Percentiles rank a stretch among this genome's conserved stretches.
Conservation (phyloP, 345 rosid genomes). For the Bruguiera parviflora region DNA sequence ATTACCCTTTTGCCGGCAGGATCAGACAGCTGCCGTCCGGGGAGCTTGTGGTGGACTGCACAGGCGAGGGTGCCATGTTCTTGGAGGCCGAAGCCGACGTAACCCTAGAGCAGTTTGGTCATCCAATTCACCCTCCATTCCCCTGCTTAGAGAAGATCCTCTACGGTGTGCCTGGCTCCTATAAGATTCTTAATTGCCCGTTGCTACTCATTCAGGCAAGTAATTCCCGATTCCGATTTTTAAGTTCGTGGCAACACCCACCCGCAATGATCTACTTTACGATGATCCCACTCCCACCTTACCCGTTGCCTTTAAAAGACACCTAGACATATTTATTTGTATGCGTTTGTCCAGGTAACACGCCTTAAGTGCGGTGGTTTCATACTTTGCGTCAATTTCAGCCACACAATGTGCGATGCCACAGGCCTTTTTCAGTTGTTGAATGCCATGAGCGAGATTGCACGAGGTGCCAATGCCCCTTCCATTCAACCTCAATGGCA, state of each 20-base stretch:
- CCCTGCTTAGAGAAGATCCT: constrained; percentile 6
- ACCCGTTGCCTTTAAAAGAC: too few species aligned
- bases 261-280: too few species aligned
- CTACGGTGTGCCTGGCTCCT: constrained; percentile 1
- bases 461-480: constrained; percentile 8
- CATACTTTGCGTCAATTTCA: not conserved
- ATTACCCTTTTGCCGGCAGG: constrained; percentile 8
- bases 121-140: constrained; percentile 8
- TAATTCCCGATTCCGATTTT: not conserved
- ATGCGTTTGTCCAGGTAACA: constrained; percentile 3
- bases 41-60: too few species aligned
- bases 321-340: too few species aligned
- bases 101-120: not conserved
- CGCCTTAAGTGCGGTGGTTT: constrained; percentile 19
- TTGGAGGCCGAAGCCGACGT: constrained; percentile 15
- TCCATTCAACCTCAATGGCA: constrained; percentile 11
- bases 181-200: not conserved
- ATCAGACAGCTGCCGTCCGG: not conserved
- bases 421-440: constrained; percentile 6
- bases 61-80: not conserved
- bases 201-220: constrained; percentile 14
- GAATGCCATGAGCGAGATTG: constrained; percentile 10
- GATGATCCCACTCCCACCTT: too few species aligned
- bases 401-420: constrained; percentile 14
- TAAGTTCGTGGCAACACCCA: too few species aligned